These are phyloP conservation scores for Fusarium clavum DNA, from an alignment of 2,329 filamentous ascomycete species.

Conservation along the genomic window DNA sequence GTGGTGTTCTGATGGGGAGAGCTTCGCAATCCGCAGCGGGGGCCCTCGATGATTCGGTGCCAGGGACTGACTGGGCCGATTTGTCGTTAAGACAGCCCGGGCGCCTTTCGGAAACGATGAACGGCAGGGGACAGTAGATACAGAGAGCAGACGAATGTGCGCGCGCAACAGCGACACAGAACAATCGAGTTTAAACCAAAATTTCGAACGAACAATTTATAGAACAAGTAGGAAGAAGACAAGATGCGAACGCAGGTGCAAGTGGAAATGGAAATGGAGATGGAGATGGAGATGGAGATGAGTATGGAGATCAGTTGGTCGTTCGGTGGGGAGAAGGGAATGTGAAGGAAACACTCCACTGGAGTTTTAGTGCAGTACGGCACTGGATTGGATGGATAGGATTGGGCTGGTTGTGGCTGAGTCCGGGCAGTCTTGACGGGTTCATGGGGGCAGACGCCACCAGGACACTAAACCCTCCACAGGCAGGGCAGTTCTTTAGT, in stretches of 20 bases:
- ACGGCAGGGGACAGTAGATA: slow-evolving; percentile 16
- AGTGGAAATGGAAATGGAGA: slow-evolving; percentile 10
- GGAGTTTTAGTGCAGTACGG: neutral
- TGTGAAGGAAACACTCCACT: slow-evolving; percentile 21
- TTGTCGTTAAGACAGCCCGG: slow-evolving; percentile 24
- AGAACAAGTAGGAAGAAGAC: neutral
- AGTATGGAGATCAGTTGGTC: slow-evolving; percentile 29
- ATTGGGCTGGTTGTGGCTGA: slow-evolving; percentile 43
- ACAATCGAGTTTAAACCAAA: neutral
- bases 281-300: slow-evolving; percentile 24
- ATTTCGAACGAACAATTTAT: slow-evolving; percentile 2
- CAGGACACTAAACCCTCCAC: slow-evolving; percentile 9
- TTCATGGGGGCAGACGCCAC: slow-evolving; percentile 19
- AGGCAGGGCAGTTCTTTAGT: slow-evolving; percentile 16
- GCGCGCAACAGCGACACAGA: slow-evolving; percentile 1
- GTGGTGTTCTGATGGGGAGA: slow-evolving; percentile 37
- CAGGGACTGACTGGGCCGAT: slow-evolving; percentile 32
- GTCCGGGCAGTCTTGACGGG: slow-evolving; percentile 7
- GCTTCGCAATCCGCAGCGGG: slow-evolving; percentile 39
- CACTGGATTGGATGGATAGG: slow-evolving; percentile 20
- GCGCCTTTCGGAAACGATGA: slow-evolving; percentile 20
- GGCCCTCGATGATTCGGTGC: slow-evolving; percentile 28
- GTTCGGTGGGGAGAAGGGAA: slow-evolving; percentile 32
- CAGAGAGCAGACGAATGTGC: slow-evolving; percentile 5
- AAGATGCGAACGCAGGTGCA: slow-evolving; percentile 9